These are phyloP conservation scores for Barnettozyma botsteinii DNA, from an alignment of 805 yeast species.

Conservation along the genomic window DNA sequence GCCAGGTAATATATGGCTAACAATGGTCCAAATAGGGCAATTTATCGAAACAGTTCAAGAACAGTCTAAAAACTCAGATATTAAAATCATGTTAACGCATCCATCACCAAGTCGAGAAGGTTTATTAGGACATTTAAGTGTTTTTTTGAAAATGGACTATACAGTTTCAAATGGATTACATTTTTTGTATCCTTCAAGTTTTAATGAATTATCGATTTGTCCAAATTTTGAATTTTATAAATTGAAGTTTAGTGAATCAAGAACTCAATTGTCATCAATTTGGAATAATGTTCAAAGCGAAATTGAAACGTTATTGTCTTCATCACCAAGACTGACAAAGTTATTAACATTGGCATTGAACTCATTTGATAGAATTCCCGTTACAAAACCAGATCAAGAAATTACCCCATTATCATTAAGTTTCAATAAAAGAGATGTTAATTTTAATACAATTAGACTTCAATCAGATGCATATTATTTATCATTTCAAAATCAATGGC, in stretches of 20 bases:
- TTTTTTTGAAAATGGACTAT: conserved; percentile 62
- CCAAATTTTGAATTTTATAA: conserved; percentile 60
- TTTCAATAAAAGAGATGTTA: conserved; percentile 34
- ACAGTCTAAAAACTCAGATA: conserved; percentile 37
- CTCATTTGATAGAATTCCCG: conserved; percentile 58
- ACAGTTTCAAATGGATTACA: conserved; percentile 70
- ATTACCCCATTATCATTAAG: conserved; percentile 37
- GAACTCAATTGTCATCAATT: conserved; percentile 55
- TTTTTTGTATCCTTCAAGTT: conserved; percentile 62
- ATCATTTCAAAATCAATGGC: conserved; percentile 73
- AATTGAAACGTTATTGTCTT: conserved; percentile 37
- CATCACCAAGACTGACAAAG: conserved; percentile 38
- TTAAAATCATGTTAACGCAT: conserved; percentile 60
- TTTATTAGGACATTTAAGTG: conserved; percentile 59
- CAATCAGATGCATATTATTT: conserved; percentile 57
- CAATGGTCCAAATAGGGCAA: conserved; percentile 65
- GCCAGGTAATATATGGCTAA: conserved; percentile 70
- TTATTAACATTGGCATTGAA: conserved; percentile 51
- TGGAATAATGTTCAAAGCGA: conserved; percentile 58
- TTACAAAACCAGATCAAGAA: conserved; percentile 32
- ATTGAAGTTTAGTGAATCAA: conserved; percentile 53
- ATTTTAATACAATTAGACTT: conserved; percentile 38
- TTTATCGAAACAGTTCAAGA: conserved; percentile 44
- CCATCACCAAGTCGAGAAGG: conserved; percentile 70
- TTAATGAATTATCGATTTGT: conserved; percentile 60